Evolutionary conservation across 129 eudicot genomes (phyloP), one percentile per base, ranked within the genome.

Genomic region (Centella asiatica): DNA sequence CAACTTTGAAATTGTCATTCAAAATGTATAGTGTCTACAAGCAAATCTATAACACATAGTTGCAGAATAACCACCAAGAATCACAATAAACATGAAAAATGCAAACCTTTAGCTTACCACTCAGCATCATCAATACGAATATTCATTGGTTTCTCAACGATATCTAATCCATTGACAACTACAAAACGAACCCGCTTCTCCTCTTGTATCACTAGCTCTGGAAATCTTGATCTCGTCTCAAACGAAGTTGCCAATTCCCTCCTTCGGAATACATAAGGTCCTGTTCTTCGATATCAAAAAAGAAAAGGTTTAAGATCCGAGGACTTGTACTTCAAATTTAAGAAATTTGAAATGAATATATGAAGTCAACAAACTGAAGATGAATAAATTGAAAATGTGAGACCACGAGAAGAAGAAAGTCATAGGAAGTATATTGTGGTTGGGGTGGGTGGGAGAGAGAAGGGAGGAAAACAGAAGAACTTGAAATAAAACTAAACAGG

Each of bases 121-220:
- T 93, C 96, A 62, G 89, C 90, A 72, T 93, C 86, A 55, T 78
- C 85, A 52, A 75, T 57, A 60, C 55, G 72, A 62, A 90, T 64
- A 57, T 61, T 65, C 18, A 77, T 62, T 59, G 99, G 99, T 68
- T 85, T 93, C 44, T 93, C 99, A 53, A 80, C 62, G 34, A 93
- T 87, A 40, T 72, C 76, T 74, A 93, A 74, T 64, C 99, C 99
- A 74, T 87, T 93, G 52, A 88, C 99, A 39, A 93, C 99, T 13
- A 93, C 95, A 78, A 93, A 93, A 48, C 99, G 99, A 52, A 93
- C 96, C 60, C 99, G 83, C 70, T 93, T 93, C 74, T 84, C 99
- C 62, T 93, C 99, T 68, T 93, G 99, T 71, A 93, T 81, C 66
- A 93, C 99, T 50, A 93, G 64, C 76, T 93, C 99, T 13, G 99